Evolutionary conservation across 202 grass and related monocot genomes (phyloP), one percentile per base, ranked within the genome.

Genomic region (Schoenoplectus tabernaemontani): DNA sequence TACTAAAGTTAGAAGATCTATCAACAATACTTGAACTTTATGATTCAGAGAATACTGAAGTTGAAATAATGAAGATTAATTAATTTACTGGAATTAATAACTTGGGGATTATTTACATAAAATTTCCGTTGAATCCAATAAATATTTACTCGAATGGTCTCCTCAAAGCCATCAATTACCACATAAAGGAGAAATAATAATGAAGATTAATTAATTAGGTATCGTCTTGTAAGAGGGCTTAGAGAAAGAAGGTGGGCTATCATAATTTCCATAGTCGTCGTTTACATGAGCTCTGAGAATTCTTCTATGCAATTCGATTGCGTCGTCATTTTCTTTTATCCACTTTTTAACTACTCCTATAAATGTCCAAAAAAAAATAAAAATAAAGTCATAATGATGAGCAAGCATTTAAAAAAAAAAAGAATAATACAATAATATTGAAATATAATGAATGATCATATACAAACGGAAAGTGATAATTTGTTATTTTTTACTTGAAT

Each of bases 171-270:
- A 60, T 33, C 33, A 56, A 26, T 7, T 42, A 69, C 16, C 0
- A 67, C n/a, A n/a, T n/a, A n/a, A n/a, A n/a, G n/a, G n/a, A n/a
- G n/a, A n/a, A n/a, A n/a, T n/a, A n/a, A n/a, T n/a, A n/a, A n/a
- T n/a, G n/a, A n/a, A n/a, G n/a, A 54, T 17, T 54, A 62, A 78
- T 92, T 77, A 91, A 69, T 97, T 93, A 20, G 88, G 90, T 83
- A 97, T 97, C 76, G 86, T 85, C 85, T 97, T 97, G 85, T 61
- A 93, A 83, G 77, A 91, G 16, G 93, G 93, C 87, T 97, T 97
- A 1, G 84, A 81, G 81, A 91, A 82, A 68, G 88, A 62, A 24
- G 93, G 93, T 24, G 93, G 43, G 33, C 87, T 87, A n/a, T 93
- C 86, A 48, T 93, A 97, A 39, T 72, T 75, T 67, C 66, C 79